Conservation (phyloP, 2,329 filamentous ascomycete genomes). For the Ascochyta fabae region DNA sequence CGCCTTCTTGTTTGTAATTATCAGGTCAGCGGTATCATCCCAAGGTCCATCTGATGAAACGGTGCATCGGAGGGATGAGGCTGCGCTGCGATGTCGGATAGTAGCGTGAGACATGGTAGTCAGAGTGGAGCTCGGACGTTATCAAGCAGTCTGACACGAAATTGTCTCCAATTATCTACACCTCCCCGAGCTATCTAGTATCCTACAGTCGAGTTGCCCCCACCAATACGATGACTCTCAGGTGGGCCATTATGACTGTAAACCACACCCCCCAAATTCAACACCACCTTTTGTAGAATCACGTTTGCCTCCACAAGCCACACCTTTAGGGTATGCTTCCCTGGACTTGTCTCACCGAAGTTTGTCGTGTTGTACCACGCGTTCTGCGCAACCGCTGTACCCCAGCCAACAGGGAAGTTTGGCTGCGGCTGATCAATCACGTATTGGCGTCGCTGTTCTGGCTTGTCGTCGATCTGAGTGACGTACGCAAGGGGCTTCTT, state of each 20-base stretch:
- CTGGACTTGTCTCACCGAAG: constrained; percentile 39
- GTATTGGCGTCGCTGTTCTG: constrained; percentile 50
- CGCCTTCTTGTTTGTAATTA: too few species aligned
- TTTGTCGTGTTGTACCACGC: constrained; percentile 58
- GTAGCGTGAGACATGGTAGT: background rate
- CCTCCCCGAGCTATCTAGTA: background rate
- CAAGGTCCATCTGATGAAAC: too few species aligned
- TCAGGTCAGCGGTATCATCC: too few species aligned
- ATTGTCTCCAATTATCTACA: background rate
- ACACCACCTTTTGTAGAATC: constrained; percentile 45
- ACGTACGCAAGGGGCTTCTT: constrained; percentile 58
- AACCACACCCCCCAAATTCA: constrained; percentile 45
- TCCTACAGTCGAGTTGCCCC: constrained; percentile 12
- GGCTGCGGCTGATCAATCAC: constrained; percentile 52
- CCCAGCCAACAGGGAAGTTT: constrained; percentile 57
- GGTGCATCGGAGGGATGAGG: too few species aligned
- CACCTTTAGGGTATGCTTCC: constrained; percentile 53
- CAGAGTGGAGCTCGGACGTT: background rate
- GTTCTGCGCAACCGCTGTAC: constrained; percentile 56
- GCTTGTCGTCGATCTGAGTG: constrained; percentile 54
- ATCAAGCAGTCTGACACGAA: background rate
- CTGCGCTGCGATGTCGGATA: too few species aligned
- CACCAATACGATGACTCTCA: constrained; percentile 47
- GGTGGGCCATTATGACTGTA: constrained; percentile 46
- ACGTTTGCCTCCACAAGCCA: constrained; percentile 57